phyloP scores from a whole-genome alignment of 1,284 basidiomycete species.

The Boletus smithii region DNA sequence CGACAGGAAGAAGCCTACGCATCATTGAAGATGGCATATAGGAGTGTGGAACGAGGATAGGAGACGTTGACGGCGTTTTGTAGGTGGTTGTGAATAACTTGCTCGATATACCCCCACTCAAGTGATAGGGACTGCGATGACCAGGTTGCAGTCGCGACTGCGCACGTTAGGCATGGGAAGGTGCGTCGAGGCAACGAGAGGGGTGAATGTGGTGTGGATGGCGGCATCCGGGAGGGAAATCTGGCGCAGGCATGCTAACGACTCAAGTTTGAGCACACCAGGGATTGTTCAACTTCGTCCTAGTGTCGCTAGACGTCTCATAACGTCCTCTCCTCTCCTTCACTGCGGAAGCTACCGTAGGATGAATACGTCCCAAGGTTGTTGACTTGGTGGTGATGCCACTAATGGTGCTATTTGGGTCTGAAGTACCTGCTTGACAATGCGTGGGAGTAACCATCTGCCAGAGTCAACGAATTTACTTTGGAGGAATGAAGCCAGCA shows the following conservation, averaged over 20 bases:
- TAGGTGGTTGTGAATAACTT: slow-evolving; percentile 19
- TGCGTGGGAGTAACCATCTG: too few species aligned
- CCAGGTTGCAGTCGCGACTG: not conserved
- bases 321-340: too few species aligned
- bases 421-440: too few species aligned
- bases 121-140: not conserved
- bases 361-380: too few species aligned
- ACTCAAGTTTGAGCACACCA: not conserved
- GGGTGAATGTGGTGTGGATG: not conserved
- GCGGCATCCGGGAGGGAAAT: not conserved
- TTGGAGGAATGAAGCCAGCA: too few species aligned
- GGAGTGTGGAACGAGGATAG: not conserved
- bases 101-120: slow-evolving; percentile 19
- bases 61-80: not conserved
- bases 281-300: not conserved
- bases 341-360: too few species aligned
- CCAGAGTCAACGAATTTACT: too few species aligned
- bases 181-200: not conserved
- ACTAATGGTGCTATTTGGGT: too few species aligned
- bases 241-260: too few species aligned
- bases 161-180: not conserved
- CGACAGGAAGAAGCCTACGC: slow-evolving; percentile 60
- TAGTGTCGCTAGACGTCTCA: not conserved
- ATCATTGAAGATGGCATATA: slow-evolving; percentile 35
- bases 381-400: too few species aligned